phyloP scores from a whole-genome alignment of 106 monocot genomes.

The Xerophyta viscosa region DNA sequence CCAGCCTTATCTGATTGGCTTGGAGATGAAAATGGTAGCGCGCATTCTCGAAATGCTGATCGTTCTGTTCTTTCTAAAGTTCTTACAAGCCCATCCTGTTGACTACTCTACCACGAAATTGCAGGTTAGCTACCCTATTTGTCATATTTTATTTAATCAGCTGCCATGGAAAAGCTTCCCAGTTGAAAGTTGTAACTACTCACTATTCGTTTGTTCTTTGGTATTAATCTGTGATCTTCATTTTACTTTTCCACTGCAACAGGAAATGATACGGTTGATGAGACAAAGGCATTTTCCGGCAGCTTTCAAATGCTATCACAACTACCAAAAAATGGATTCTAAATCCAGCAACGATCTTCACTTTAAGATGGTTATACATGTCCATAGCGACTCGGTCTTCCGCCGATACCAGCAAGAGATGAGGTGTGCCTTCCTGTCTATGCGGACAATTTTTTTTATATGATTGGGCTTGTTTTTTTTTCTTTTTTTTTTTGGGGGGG shows the following conservation, averaged over 20 bases:
- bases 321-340: conserved; percentile 78
- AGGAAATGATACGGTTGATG: conserved; percentile 95
- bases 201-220: no score
- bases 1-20: conserved; percentile 85
- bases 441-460: no score
- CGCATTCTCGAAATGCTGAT: conserved; percentile 64
- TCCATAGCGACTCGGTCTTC: conserved; percentile 85
- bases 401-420: conserved; percentile 95
- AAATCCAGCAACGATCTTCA: conserved; percentile 57
- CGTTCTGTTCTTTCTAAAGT: conserved; percentile 72
- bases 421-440: no score
- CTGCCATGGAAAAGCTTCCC: no score
- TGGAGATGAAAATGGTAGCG: conserved; percentile 30
- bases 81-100: conserved; percentile 73
- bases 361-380: conserved; percentile 96
- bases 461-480: no score
- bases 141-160: no score
- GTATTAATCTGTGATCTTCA: no score
- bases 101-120: conserved; percentile 83
- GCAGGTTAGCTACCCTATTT: conserved; percentile 43
- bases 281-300: conserved; percentile 65
- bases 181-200: no score
- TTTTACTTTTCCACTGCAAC: conserved; percentile 9
- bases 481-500: no score
- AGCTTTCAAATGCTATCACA: conserved; percentile 89